phyloP scores from a whole-genome alignment of 164 flowering plant species.

The Magnolia changhungtana region DNA sequence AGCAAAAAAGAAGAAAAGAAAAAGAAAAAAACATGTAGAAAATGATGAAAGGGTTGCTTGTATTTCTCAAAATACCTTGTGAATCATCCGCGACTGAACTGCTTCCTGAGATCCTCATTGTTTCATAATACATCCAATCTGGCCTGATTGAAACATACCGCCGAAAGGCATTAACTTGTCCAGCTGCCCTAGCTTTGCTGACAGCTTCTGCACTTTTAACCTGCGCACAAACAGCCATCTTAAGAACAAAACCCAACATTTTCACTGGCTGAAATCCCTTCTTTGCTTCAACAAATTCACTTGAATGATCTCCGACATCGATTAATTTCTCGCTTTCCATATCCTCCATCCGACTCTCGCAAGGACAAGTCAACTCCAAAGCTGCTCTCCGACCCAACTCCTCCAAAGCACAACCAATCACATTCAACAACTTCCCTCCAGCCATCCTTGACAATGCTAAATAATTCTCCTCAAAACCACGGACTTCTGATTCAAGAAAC shows the following conservation, averaged over 20 bases:
- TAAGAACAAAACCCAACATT: slow-evolving; percentile 14
- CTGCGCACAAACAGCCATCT: slow-evolving; percentile 17
- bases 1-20: too few relatives aligned
- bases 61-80: background rate
- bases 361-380: slow-evolving; percentile 11
- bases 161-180: slow-evolving; percentile 20
- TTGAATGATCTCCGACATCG: background rate
- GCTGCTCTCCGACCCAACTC: slow-evolving; percentile 11
- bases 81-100: background rate
- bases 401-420: slow-evolving; percentile 11
- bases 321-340: too few relatives aligned
- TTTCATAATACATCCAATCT: slow-evolving; percentile 17
- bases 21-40: too few relatives aligned
- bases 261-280: slow-evolving; percentile 8
- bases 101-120: slow-evolving; percentile 16
- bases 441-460: background rate
- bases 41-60: too few relatives aligned
- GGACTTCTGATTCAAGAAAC: slow-evolving; percentile 16
- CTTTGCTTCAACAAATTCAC: background rate
- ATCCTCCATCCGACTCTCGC: background rate
- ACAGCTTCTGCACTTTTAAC: slow-evolving; percentile 12
- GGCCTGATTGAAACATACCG: background rate
- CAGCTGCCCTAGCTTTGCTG: slow-evolving; percentile 5
- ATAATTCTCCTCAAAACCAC: slow-evolving; percentile 12
- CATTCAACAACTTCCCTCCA: background rate